Base-by-base conservation (phyloP, 768 basidiomycete species). In the Daedaleopsis sinensis region DNA sequence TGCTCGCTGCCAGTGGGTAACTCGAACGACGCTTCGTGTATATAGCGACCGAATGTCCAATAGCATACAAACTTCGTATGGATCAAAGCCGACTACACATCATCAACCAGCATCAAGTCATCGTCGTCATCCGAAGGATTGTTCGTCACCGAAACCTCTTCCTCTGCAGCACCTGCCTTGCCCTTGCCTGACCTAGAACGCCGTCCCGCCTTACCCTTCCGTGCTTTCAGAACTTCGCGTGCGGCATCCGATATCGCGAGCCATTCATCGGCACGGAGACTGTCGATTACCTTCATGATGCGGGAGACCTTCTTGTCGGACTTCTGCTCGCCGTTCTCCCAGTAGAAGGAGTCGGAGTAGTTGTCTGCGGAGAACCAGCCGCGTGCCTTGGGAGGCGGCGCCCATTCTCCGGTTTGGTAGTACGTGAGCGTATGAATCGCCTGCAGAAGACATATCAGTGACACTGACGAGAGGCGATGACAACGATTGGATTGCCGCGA, bases 341-440 rank as follows among this genome's bases (percentile, higher is more conserved):
- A 42, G 39, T 42, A 42, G 5, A 5, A 1, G 1, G 2, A 32
- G 18, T 51, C 49, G 1, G 23, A 23, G 49, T 51, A 51, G 18
- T 51, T 51, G 24, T 51, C 49, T 8, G 23, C 49, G 6, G 49
- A 51, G 27, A 51, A 51, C 49, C 49, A 51, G 32, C 49, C 49
- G 24, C 23, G 32, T 23, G 49, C 27, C 24, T 23, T 10, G 36
- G 6, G 8, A n/a, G 19, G 24, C 8, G 49, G 49, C 6, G 3
- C 8, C 49, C 49, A 51, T 11, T 24, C 23, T 5, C 49, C 49
- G 13, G 10, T 51, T 18, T 9, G 1, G 18, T 32, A 51, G 27
- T 51, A 23, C 7, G 49, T 51, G 23, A 51, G 49, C 2, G 32
- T 32, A 32, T 51, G 49, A 2, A 16, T 23, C 2, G 32, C 49